Conservation (phyloP, 805 yeast species). For the Candida morakotiae region DNA sequence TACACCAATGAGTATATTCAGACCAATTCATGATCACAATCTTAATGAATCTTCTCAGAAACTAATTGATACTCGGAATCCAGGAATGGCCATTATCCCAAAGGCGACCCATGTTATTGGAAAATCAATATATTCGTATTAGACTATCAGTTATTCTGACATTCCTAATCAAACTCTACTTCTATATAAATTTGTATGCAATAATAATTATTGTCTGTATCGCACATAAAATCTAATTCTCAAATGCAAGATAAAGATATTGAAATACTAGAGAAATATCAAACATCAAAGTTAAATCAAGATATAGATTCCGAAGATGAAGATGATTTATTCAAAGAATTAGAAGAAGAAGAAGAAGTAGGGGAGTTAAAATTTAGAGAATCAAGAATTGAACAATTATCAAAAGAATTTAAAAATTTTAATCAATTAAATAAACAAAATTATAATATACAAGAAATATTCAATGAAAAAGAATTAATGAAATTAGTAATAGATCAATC, state of each 20-base stretch:
- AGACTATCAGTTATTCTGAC: too few relatives aligned
- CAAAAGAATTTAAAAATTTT: conserved; percentile 37
- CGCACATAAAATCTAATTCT: too few relatives aligned
- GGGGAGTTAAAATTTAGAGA: conserved; percentile 54
- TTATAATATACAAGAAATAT: conserved; percentile 10
- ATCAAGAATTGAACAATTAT: conserved; percentile 55
- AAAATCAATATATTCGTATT: too few relatives aligned
- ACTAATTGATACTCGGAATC: too few relatives aligned
- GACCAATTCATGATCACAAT: too few relatives aligned
- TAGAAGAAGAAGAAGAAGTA: conserved; percentile 41
- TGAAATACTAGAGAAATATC: conserved; percentile 41
- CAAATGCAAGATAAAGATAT: conserved; percentile 32
- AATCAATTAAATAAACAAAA: conserved; percentile 30
- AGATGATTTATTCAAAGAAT: conserved; percentile 46
- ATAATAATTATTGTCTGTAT: too few relatives aligned
- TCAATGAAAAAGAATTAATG: conserved; percentile 56
- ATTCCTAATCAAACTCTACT: too few relatives aligned
- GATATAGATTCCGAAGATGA: conserved; percentile 26
- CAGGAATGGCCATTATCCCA: too few relatives aligned
- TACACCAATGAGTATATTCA: too few relatives aligned
- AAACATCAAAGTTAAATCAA: conserved; percentile 38
- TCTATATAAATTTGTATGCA: too few relatives aligned
- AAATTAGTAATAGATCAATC: conserved; percentile 41
- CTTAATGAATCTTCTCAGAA: too few relatives aligned
- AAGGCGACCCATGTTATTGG: too few relatives aligned